phyloP scores from a whole-genome alignment of 208 protist species.

The Leishmania braziliensis region DNA sequence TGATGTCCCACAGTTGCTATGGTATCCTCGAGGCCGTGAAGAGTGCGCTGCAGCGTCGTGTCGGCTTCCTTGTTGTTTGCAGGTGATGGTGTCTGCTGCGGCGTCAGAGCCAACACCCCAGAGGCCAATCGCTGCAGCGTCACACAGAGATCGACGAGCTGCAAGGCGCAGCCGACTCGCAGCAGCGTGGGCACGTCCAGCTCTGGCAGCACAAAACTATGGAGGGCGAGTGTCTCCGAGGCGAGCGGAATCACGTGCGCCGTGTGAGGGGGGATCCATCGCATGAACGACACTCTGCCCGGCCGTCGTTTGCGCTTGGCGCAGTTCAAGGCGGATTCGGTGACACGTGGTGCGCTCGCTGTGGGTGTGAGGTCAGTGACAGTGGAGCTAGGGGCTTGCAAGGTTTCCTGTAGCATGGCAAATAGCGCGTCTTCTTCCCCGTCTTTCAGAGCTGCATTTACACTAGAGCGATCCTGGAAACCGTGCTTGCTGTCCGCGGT shows the following conservation, averaged over 20 bases:
- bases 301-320: not conserved
- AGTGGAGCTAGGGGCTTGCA: not conserved
- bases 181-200: slow-evolving; percentile 43
- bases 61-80: not conserved
- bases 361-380: not conserved
- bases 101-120: slow-evolving; percentile 34
- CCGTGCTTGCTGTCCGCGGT: not conserved
- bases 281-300: slow-evolving; percentile 31
- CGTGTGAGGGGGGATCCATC: slow-evolving; percentile 73
- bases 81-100: not conserved
- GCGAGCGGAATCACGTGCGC: slow-evolving; percentile 47
- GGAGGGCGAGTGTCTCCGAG: slow-evolving; percentile 64
- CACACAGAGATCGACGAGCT: slow-evolving; percentile 56
- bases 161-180: slow-evolving; percentile 22
- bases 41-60: slow-evolving; percentile 28
- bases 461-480: not conserved
- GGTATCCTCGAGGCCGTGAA: slow-evolving; percentile 42
- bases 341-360: not conserved
- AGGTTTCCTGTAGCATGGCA: slow-evolving; percentile 28
- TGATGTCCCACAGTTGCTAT: slow-evolving; percentile 30
- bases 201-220: slow-evolving; percentile 44
- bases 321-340: not conserved
- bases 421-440: slow-evolving; percentile 34
- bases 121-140: slow-evolving; percentile 63
- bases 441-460: not conserved